phyloP scores from a whole-genome alignment of 108 stramenopile species.

The Cyclotella choctawhatcheeana region DNA sequence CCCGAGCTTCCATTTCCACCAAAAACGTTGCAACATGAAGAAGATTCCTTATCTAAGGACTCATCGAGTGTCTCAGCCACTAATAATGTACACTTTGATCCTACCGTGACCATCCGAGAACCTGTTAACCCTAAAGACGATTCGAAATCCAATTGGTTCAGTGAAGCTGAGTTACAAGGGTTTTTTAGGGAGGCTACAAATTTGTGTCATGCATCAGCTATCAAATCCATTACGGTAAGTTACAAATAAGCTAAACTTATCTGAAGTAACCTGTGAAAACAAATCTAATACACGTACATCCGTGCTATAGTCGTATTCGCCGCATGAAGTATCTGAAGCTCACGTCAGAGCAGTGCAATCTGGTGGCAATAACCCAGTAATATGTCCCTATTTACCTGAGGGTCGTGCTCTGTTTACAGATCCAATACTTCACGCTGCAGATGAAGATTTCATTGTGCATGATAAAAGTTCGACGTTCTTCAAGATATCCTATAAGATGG shows the following conservation, averaged over 20 bases:
- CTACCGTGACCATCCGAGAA: slow-evolving; percentile 45
- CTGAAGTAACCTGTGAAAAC: background rate
- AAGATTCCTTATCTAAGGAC: background rate
- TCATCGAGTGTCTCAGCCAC: background rate
- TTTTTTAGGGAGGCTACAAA: slow-evolving; percentile 37
- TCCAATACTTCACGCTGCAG: slow-evolving; percentile 33
- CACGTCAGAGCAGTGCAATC: slow-evolving; percentile 15
- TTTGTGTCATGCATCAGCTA: slow-evolving; percentile 32
- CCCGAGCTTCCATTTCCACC: slow-evolving; percentile 9
- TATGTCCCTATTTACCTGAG: slow-evolving; percentile 15
- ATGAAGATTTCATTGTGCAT: slow-evolving; percentile 39
- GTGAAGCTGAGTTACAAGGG: slow-evolving; percentile 26
- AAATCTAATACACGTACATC: background rate
- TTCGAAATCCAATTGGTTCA: slow-evolving; percentile 34
- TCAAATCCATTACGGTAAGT: slow-evolving; percentile 26
- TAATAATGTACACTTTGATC: slow-evolving; percentile 51
- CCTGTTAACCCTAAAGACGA: slow-evolving; percentile 1
- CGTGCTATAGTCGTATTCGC: slow-evolving; percentile 6
- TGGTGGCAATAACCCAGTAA: slow-evolving; percentile 28
- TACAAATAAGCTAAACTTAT: background rate
- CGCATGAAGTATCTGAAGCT: slow-evolving; percentile 16
- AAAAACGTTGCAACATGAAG: slow-evolving; percentile 9
- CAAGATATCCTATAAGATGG: slow-evolving; percentile 21
- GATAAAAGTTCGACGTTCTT: slow-evolving; percentile 33
- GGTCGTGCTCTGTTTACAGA: slow-evolving; percentile 41